phyloP scores from a whole-genome alignment of 768 basidiomycete genomes.

The Dictyophora rubrovolvata region DNA sequence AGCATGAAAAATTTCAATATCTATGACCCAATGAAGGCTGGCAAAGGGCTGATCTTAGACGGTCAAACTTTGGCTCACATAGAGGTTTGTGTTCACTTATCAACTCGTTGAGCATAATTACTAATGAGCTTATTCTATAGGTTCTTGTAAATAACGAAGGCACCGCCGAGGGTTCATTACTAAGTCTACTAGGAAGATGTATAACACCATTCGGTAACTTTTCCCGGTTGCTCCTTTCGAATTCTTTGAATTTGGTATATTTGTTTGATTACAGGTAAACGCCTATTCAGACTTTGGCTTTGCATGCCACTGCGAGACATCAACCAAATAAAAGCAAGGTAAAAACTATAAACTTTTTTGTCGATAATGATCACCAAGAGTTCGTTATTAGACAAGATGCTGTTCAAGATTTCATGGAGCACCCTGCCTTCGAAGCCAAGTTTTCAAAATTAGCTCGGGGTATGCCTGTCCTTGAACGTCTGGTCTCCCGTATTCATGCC shows the following conservation, averaged over 20 bases:
- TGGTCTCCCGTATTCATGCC: conserved; percentile 92
- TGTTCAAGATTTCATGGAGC: conserved; percentile 79
- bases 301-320: conserved; percentile 82
- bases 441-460: conserved; percentile 73
- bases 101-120: neutral
- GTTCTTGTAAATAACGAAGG: conserved; percentile 90
- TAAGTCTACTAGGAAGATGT: conserved; percentile 74
- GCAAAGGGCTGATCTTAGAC: conserved; percentile 79
- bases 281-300: conserved; percentile 94
- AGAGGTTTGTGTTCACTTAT: conserved; percentile 52
- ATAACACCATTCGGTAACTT: conserved; percentile 80
- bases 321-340: conserved; percentile 84
- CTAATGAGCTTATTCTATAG: conserved; percentile 24
- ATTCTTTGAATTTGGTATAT: neutral
- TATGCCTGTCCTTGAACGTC: conserved; percentile 85
- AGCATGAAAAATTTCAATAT: conserved; percentile 97
- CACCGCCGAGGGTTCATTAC: conserved; percentile 79
- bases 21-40: conserved; percentile 89
- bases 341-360: conserved; percentile 15
- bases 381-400: conserved; percentile 75
- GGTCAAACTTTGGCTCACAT: conserved; percentile 93
- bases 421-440: conserved; percentile 63
- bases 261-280: conserved; percentile 50
- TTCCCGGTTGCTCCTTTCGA: neutral
- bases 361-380: neutral